Conservation (phyloP, 2,329 filamentous ascomycete species). For the Pseudogymnoascus sp. region DNA sequence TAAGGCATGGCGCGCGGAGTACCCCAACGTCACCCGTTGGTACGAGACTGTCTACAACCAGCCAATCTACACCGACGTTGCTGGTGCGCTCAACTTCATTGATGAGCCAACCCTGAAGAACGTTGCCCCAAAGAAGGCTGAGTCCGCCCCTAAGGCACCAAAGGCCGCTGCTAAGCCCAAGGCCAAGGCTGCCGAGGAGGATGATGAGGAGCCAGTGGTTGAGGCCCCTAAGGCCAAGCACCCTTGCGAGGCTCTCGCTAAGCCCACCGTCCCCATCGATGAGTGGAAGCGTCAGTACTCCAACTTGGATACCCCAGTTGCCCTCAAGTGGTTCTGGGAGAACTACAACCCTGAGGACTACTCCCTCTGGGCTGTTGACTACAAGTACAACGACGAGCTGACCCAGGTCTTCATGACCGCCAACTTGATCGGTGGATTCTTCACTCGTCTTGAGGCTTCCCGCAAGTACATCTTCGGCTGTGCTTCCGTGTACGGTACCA, state of each 20-base stretch:
- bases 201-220: constrained; percentile 50
- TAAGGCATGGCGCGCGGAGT: constrained; percentile 73
- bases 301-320: constrained; percentile 79
- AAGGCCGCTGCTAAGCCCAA: constrained; percentile 42
- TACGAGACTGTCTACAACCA: constrained; percentile 91
- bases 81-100: constrained; percentile 67
- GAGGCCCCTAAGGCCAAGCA: constrained; percentile 89
- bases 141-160: constrained; percentile 53
- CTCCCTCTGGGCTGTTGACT: constrained; percentile 88
- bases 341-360: constrained; percentile 91
- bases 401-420: constrained; percentile 97
- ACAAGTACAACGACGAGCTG: constrained; percentile 99
- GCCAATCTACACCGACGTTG: constrained; percentile 78
- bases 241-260: constrained; percentile 77
- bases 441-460: constrained; percentile 90
- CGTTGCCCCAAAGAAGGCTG: constrained; percentile 67
- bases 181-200: constrained; percentile 49
- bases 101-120: constrained; percentile 79
- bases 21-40: constrained; percentile 89
- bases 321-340: constrained; percentile 98
- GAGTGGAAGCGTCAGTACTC: constrained; percentile 99
- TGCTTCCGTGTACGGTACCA: constrained; percentile 79
- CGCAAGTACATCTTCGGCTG: constrained; percentile 97
- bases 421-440: constrained; percentile 98
- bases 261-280: constrained; percentile 75